Evolutionary conservation across 2,329 filamentous ascomycete species (phyloP).

Genomic region (Colletotrichum gloeosporioides): DNA sequence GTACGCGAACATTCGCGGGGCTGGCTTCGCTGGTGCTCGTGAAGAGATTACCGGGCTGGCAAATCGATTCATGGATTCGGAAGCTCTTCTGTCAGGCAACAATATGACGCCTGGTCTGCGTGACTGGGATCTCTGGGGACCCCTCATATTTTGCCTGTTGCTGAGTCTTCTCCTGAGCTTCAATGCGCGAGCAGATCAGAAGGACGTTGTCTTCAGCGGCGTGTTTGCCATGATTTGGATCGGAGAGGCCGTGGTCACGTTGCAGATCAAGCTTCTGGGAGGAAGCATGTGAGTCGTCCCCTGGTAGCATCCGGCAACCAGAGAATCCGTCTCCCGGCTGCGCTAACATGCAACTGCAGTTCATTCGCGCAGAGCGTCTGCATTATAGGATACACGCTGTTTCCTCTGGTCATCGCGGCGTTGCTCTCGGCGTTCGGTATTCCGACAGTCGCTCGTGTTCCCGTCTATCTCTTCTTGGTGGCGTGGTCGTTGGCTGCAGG

Average conservation of each 20-base stretch:
- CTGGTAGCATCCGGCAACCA: neutral
- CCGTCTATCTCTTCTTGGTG: constrained; percentile 84
- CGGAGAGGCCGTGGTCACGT: constrained; percentile 93
- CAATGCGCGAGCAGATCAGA: constrained; percentile 79
- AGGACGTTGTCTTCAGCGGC: constrained; percentile 89
- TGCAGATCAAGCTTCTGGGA: constrained; percentile 95
- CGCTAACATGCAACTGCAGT: constrained; percentile 50
- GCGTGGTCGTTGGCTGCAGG: constrained; percentile 94
- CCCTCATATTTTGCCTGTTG: constrained; percentile 90
- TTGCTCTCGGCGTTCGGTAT: constrained; percentile 85
- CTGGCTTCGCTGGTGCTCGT: constrained; percentile 62
- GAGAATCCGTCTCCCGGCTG: neutral
- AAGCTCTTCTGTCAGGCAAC: constrained; percentile 62
- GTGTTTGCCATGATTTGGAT: constrained; percentile 98
- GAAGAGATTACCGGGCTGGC: constrained; percentile 68
- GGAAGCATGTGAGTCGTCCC: constrained; percentile 84
- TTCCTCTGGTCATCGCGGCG: constrained; percentile 92
- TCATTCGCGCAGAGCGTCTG: constrained; percentile 98
- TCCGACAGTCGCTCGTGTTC: constrained; percentile 82
- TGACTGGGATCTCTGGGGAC: constrained; percentile 99
- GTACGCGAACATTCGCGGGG: constrained; percentile 65
- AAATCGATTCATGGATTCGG: constrained; percentile 68
- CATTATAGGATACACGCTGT: constrained; percentile 98
- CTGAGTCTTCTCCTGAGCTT: constrained; percentile 88
- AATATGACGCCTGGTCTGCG: constrained; percentile 88